Base-by-base conservation (phyloP, 352 stramenopile species). In the Phytopythium vexans region DNA sequence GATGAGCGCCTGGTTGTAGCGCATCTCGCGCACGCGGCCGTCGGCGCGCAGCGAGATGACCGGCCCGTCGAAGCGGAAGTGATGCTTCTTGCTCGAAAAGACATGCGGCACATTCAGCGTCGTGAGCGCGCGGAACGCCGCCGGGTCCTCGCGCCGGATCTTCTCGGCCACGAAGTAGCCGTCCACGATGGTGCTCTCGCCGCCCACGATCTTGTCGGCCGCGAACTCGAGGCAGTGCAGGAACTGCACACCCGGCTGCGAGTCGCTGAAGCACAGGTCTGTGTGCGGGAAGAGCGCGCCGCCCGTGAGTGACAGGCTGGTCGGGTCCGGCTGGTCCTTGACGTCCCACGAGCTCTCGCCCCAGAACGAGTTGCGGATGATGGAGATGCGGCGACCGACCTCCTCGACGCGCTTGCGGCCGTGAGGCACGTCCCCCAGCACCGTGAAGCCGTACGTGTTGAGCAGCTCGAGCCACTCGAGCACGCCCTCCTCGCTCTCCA, bases 351-450 rank as follows among this genome's bases (percentile, higher is more conserved):
- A 78, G 44, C 49, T 54, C 60, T 92, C 72, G 14, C 85, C 87
- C 60, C 93, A 96, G 15, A 96, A 71, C 32, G 69, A 66, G 54
- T 82, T 86, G 62, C 89, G 80, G n/a, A 88, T 82, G 32, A 90
- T 58, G 8, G 54, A 60, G 41, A 72, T 62, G 12, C 64, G 54
- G 15, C 56, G 56, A 32, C 56, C 56, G 9, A 64, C 47, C 44
- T 69, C 54, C 35, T 64, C 50, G 21, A 72, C 52, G 36, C 48
- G 37, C 40, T 56, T 49, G 46, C 34, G 35, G 42, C 54, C 54
- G 37, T 55, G 41, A 8, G 66, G 66, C 38, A 75, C 59, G 16
- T 45, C 52, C 4, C 53, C 55, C 8, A 75, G 14, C 14, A 75
- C 52, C 38, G 54, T 55, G 49, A 75, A 75, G 1, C 66, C 62